Base-by-base conservation (phyloP, 495 filamentous ascomycete genomes). In the Aspergillus kassunensis region DNA sequence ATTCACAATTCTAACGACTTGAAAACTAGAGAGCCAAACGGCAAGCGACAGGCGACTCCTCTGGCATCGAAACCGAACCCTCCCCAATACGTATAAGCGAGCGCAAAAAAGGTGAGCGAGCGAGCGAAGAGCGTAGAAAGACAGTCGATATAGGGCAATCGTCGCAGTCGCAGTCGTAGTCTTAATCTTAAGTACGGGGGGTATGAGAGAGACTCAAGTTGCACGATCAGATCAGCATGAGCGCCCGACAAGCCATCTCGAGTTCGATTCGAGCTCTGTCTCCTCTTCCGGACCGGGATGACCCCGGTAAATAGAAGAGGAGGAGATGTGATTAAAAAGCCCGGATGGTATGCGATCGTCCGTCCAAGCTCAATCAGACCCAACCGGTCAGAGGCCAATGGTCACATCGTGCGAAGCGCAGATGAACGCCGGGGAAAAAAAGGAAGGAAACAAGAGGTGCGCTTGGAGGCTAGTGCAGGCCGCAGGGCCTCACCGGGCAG, bases 391-490 rank as follows among this genome's bases (percentile, higher is more conserved):
- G 21, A n/a, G 40, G 27, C 44, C 41, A 51, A 37, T n/a, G n/a
- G n/a, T n/a, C n/a, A n/a, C n/a, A n/a, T n/a, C n/a, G n/a, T n/a
- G n/a, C n/a, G n/a, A n/a, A n/a, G n/a, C n/a, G n/a, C n/a, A 41
- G 30, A 47, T 47, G 48, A 53, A 46, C 42, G 51, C 34, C 41
- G 42, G 33, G 42, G 42, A 34, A 27, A 29, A 35, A 46, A 46
- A 40, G 42, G 42, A 34, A 27, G 20, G 34, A 46, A 46, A 40
- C 51, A 44, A 45, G 40, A 52, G 37, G 20, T 52, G 31, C n/a
- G n/a, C 49, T 44, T 37, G 40, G 39, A 15, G 41, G 33, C 39
- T 52, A 52, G 25, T 27, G 42, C 42, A 45, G 42, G 27, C 27
- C 20, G 24, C 13, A 9, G 15, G 41, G 23, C 51, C 51, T 46